Evolutionary conservation across 2,329 filamentous ascomycete species (phyloP), one percentile per base, ranked within the genome.

Genomic region (Sclerotinia glacialis): DNA sequence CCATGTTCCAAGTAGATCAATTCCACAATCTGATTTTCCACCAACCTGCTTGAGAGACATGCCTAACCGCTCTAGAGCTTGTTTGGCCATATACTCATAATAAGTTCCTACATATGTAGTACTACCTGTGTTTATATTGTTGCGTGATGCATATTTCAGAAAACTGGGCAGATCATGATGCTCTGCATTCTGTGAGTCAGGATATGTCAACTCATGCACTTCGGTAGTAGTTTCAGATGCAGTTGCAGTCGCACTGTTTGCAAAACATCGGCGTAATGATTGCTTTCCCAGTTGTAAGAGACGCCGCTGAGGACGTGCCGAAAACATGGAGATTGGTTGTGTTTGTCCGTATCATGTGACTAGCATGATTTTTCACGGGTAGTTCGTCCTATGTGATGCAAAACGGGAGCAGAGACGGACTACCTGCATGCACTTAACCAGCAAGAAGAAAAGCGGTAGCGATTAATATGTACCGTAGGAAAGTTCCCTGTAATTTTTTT

Each of bases 1-100:
- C 91, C 91, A 94, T 3, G 82, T 83, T 0, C 91, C 91, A 0
- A 92, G 78, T 1, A 94, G 82, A 74, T 94, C 91, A 72, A 92
- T 90, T 47, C 91, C 91, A 67, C 81, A 82, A 77, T 94, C 91
- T 1, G 84, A 86, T 3, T 80, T 79, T 46, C 88, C 85, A 37
- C 91, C 91, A 2, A 89, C 82, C 42, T 90, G 85, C 56, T 80
- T 80, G 44, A 93, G 81, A 28, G 79, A 77, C 78, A 94, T 90
- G 64, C 88, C 87, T 63, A 90, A 83, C 1, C 78, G 78, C 3
- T 82, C 73, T 0, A 94, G 82, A 0, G 84, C 78, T 5, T 78
- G 75, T 7, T 84, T 83, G 3, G 87, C 84, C 0, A 81, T 86
- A 79, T 94, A 94, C 77, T 95, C 91, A 79, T 91, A 94, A 75